Base-by-base conservation (phyloP, 306 rosid species). In the Cicer yamashitae region DNA sequence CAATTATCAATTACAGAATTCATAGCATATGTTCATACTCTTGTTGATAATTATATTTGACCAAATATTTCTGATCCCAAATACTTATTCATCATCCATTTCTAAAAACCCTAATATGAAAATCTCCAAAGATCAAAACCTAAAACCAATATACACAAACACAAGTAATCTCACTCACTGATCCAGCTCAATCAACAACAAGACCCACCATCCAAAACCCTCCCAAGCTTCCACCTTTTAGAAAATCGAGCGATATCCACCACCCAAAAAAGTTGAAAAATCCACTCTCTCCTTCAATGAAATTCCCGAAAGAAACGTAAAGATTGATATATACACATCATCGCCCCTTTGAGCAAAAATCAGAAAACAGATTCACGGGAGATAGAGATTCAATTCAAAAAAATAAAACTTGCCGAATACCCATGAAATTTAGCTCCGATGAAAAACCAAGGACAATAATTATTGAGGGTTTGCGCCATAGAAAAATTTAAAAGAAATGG, bases 111-210 rank as follows among this genome's bases (percentile, higher is more conserved):
- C 63, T 77, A 62, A 44, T 77, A 82, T 15, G 66, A 65, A 79
- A 65, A 70, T 10, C 67, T 60, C 65, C 73, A 77, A 83, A 74
- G 14, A 81, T 44, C 60, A 45, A 66, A 84, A 69, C 43, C 67
- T 50, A 58, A 40, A 78, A 66, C 74, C 83, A 73, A 82, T 77
- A 50, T 71, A 41, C 4, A 30, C 37, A 30, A 30, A 30, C 70
- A 70, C 72, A 51, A 47, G 74, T 62, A 89, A 71, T 51, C 80
- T 56, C 75, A 79, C 82, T 73, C 79, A 70, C 80, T 67, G 86
- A 90, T 88, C 89, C 86, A 74, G 81, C 85, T 84, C 85, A 81
- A 82, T 79, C 86, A 76, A 80, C 86, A 76, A 80, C 74, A 72
- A 79, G 75, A 77, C 74, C 87, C 71, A 37, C 14, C 63, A 71